phyloP scores from a whole-genome alignment of 208 protist species.

The Leishmania braziliensis region DNA sequence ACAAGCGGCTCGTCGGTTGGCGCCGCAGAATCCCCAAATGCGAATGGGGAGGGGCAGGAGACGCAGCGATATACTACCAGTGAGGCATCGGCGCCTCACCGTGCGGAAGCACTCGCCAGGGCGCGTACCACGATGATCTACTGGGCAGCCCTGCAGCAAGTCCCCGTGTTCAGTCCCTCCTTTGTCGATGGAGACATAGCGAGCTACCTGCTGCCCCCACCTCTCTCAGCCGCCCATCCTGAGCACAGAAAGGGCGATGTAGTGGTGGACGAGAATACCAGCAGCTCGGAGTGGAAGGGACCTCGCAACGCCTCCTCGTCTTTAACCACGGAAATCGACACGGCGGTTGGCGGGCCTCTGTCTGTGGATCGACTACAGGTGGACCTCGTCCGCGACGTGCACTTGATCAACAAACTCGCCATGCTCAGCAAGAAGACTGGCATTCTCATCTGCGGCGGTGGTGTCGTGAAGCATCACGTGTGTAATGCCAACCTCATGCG shows the following conservation, averaged over 20 bases:
- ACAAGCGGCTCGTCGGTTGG: background rate
- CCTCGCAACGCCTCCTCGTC: background rate
- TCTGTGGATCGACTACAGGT: constrained; percentile 34
- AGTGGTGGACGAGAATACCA: background rate
- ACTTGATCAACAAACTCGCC: constrained; percentile 95
- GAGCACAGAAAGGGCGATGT: background rate
- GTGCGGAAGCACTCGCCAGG: constrained; percentile 36
- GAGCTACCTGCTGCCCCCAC: constrained; percentile 41
- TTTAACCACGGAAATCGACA: background rate
- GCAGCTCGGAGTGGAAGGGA: background rate
- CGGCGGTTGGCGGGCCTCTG: background rate
- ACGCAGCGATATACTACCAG: background rate
- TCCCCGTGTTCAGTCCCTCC: constrained; percentile 84
- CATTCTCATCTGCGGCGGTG: constrained; percentile 98
- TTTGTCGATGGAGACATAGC: constrained; percentile 84
- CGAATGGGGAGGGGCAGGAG: background rate
- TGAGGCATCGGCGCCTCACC: background rate
- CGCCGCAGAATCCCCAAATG: background rate
- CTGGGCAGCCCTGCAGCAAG: constrained; percentile 77
- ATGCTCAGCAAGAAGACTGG: constrained; percentile 95
- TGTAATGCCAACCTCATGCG: constrained; percentile 99
- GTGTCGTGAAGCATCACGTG: constrained; percentile 99
- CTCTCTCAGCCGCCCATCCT: background rate
- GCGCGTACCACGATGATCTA: constrained; percentile 74
- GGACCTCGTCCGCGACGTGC: constrained; percentile 96